Evolutionary conservation across 1,284 basidiomycete species (phyloP).

Genomic region (Melampsora larici-populina): DNA sequence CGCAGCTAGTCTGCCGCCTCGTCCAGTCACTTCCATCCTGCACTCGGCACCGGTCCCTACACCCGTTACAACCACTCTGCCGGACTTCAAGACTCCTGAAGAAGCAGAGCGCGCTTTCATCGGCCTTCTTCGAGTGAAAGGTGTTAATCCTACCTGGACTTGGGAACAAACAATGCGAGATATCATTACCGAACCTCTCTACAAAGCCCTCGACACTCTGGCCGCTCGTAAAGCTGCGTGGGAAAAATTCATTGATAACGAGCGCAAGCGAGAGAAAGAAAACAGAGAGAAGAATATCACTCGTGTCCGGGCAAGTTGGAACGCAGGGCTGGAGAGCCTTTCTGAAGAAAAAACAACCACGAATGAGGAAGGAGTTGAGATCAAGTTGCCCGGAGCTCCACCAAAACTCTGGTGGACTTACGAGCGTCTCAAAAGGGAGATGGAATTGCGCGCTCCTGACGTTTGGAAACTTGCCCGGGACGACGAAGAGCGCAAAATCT

Average conservation of each 20-base stretch:
- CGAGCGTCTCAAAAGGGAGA: constrained; percentile 48
- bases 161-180: constrained; percentile 98
- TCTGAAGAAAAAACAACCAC: constrained; percentile 45
- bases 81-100: constrained; percentile 77
- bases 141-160: constrained; percentile 85
- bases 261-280: constrained; percentile 47
- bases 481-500: constrained; percentile 73
- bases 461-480: constrained; percentile 75
- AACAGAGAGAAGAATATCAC: constrained; percentile 47
- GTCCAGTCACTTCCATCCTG: constrained; percentile 34
- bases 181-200: constrained; percentile 95
- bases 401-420: constrained; percentile 53
- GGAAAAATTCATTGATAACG: constrained; percentile 53
- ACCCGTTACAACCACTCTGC: constrained; percentile 67
- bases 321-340: constrained; percentile 45
- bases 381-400: constrained; percentile 45
- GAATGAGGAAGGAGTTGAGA: constrained; percentile 45
- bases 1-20: constrained; percentile 29
- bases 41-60: constrained; percentile 41
- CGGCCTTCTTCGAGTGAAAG: constrained; percentile 78
- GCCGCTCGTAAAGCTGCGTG: constrained; percentile 89
- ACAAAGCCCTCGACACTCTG: constrained; percentile 86
- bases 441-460: constrained; percentile 46
- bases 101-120: constrained; percentile 93
- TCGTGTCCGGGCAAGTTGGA: constrained; percentile 46